These are phyloP conservation scores for Boehmeria nivea DNA, from an alignment of 306 rosid genomes.

Conservation along the genomic window DNA sequence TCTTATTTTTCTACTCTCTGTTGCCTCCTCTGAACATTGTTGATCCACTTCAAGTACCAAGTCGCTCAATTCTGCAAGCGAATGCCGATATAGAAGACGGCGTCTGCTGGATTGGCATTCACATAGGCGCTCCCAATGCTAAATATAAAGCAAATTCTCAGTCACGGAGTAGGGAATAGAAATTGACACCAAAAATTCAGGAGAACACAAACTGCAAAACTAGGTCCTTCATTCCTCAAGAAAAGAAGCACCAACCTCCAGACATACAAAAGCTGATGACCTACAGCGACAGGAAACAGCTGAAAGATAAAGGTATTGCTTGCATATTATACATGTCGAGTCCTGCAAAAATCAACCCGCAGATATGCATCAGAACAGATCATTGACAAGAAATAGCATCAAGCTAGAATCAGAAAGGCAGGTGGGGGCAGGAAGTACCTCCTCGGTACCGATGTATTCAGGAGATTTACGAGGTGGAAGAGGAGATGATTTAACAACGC, in stretches of 20 bases:
- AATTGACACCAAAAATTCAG: too few species aligned
- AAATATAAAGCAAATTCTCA: slow-evolving; percentile 31
- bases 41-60: slow-evolving; percentile 54
- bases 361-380: slow-evolving; percentile 16
- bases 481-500: slow-evolving; percentile 61
- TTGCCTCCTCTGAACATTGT: slow-evolving; percentile 44
- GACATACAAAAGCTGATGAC: slow-evolving; percentile 75
- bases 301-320: slow-evolving; percentile 90
- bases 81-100: slow-evolving; percentile 73
- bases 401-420: background rate
- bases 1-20: slow-evolving; percentile 37
- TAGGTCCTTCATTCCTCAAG: too few species aligned
- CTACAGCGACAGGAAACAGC: slow-evolving; percentile 82
- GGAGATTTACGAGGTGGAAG: slow-evolving; percentile 68
- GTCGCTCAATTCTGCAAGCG: slow-evolving; percentile 75
- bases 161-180: too few species aligned
- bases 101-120: slow-evolving; percentile 75
- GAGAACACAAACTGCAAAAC: too few species aligned
- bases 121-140: slow-evolving; percentile 93
- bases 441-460: slow-evolving; percentile 81
- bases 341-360: slow-evolving; percentile 50
- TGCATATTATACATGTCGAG: slow-evolving; percentile 83
- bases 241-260: slow-evolving; percentile 61
- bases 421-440: slow-evolving; percentile 37
- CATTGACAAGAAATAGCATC: slow-evolving; percentile 19